Base-by-base conservation (phyloP, 805 yeast genomes). In the Clavispora asparagi region DNA sequence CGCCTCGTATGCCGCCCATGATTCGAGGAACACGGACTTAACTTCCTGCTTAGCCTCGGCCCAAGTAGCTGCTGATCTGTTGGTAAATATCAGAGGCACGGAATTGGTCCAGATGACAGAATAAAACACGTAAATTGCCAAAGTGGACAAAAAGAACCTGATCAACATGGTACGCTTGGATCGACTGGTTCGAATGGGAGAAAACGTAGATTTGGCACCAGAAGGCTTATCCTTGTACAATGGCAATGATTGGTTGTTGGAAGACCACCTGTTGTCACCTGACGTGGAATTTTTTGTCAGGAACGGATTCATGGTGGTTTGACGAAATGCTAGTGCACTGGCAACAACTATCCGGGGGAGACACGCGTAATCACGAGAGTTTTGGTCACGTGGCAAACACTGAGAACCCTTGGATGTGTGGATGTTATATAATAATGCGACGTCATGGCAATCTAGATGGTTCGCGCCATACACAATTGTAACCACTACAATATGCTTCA, bases 1-100 rank as follows among this genome's bases (percentile, higher is more conserved):
- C 26, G 71, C 65, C 43, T 79, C 80, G 59, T 91, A 91, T 43
- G 83, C 85, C 26, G 70, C 70, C 96, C 96, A 91, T 7, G 91
- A 78, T 37, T 82, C 83, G 45, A 80, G 68, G 57, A 91, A 87
- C 4, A 80, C 88, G n/a, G 70, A 60, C 55, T 74, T 81, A 28
- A 90, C 91, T 52, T 77, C 77, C 12, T 68, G 63, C 54, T 80
- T 82, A 46, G 80, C 75, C 4, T 53, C 53, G 2, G 57, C 48
- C 88, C 88, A 82, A 13, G 51, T 28, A 6, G 40, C 28, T 3
- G 41, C 16, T 4, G 45, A 13, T 29, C 12, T 39, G 17, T 36
- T 6, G 16, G 28, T 6, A 28, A 44, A 40, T 8, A 19, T n/a
- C 6, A 44, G 23, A 3, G 39, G 32, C 10, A 36, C 23, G 4